A percentile compares a stretch with the other conserved stretches of the same genome.
These are phyloP conservation scores for Pelargonium nanum DNA, from an alignment of 345 rosid species.

Conservation along the genomic window DNA sequence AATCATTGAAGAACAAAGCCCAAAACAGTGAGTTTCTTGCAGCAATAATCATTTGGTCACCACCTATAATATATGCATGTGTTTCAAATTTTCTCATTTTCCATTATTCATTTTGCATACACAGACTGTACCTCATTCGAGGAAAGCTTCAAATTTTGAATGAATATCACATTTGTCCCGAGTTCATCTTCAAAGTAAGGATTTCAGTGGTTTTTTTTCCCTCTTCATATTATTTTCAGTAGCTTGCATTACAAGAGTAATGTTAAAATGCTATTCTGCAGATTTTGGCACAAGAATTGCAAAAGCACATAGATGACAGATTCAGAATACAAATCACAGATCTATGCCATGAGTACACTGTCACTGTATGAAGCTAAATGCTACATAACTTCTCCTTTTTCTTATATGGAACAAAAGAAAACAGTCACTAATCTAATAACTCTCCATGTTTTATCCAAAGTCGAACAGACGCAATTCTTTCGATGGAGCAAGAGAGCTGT, in stretches of 20 bases:
- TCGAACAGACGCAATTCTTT: neutral
- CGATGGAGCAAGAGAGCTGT: no score
- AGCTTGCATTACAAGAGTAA: no score
- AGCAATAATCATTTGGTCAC: neutral
- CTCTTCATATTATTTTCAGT: no score
- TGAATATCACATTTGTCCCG: slow-evolving; percentile 9
- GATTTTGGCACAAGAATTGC: slow-evolving; percentile 10
- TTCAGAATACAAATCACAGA: neutral
- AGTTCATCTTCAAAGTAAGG: slow-evolving; percentile 10
- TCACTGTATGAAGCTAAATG: neutral
- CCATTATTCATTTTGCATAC: neutral
- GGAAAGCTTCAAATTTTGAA: slow-evolving; percentile 8
- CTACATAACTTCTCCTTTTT: neutral
- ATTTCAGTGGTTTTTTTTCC: no score
- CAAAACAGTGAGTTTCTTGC: slow-evolving; percentile 4
- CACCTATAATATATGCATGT: neutral
- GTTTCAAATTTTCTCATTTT: neutral
- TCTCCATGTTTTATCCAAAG: slow-evolving; percentile 1
- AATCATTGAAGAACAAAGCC: slow-evolving; percentile 15
- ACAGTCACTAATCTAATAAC: neutral
- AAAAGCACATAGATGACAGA: slow-evolving; percentile 1
- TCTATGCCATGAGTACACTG: slow-evolving; percentile 3
- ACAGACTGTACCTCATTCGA: slow-evolving; percentile 10
- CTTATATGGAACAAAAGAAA: no score
- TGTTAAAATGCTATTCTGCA: neutral